Base-by-base conservation (phyloP, 208 protist species). In the Trypanosoma melophagium region DNA sequence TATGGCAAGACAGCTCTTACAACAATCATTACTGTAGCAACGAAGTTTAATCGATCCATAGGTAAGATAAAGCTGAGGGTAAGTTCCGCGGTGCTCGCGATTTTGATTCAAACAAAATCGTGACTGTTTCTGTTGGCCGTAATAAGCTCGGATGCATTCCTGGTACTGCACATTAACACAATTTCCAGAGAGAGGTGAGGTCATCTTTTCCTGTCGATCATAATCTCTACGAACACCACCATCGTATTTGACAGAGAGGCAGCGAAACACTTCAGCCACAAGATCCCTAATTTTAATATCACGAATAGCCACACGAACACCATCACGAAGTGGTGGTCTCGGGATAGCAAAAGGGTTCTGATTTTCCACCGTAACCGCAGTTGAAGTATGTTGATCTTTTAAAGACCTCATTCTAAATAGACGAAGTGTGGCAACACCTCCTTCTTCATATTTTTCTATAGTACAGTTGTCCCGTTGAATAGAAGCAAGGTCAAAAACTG, bases 21-120 rank as follows among this genome's bases (percentile, higher is more conserved):
- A 86, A 74, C 90, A 96, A 77, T 96, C 90, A 66, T 96, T 96
- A 45, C 86, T 69, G 76, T 93, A 96, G 76, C 90, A 96, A 25
- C 90, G 87, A 19, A 96, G 55, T 69, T 96, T 96, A 62, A 96
- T 90, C 16, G 85, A 92, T n/a, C 87, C 86, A 66, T 91, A 96
- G 12, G 90, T 96, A 21, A 96, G 69, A 67, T 93, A 96, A 28
- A 96, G 77, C 77, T 96, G 90, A 0, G 73, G 76, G 63, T 86
- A 96, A 12, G 90, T 96, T 12, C 71, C 28, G 50, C 81, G 81
- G 70, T 96, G 90, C 12, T 57, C 24, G 0, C 90, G 79, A 31
- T 72, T 31, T 54, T 82, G 79, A n/a, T 76, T 76, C 9, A 92
- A 50, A 50, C 90, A 96, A 78, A 81, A 96, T 47, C 72, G 73